Evolutionary conservation across 352 stramenopile species (phyloP).

Genomic region (Phytophthora colocasiae): DNA sequence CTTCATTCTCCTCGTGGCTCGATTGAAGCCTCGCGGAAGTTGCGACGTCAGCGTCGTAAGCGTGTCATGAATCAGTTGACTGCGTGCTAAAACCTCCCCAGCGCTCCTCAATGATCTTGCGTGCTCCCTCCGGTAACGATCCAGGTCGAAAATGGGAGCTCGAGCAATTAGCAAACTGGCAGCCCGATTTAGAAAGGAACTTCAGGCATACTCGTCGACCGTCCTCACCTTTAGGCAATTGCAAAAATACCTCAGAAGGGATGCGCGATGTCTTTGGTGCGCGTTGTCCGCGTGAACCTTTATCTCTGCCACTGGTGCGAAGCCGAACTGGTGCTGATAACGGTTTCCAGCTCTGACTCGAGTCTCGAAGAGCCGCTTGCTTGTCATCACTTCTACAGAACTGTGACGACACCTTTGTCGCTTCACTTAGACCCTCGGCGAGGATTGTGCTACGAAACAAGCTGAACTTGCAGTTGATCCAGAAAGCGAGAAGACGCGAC

Average conservation of each 20-base stretch:
- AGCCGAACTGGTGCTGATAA: neutral
- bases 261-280: neutral
- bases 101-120: neutral
- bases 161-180: slow-evolving; percentile 8
- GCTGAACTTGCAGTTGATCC: slow-evolving; percentile 24
- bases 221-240: neutral
- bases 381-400: slow-evolving; percentile 23
- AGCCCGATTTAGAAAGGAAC: slow-evolving; percentile 4
- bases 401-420: neutral
- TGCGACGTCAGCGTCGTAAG: too few species aligned
- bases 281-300: neutral
- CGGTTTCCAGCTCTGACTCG: neutral
- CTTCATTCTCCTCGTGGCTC: too few species aligned
- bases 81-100: slow-evolving; percentile 7
- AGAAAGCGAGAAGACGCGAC: slow-evolving; percentile 11
- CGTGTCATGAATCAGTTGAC: slow-evolving; percentile 10
- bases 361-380: slow-evolving; percentile 10
- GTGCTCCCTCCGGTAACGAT: slow-evolving; percentile 1
- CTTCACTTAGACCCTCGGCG: neutral
- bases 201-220: slow-evolving; percentile 14
- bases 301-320: neutral
- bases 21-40: too few species aligned
- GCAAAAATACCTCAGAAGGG: neutral
- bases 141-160: slow-evolving; percentile 13
- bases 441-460: slow-evolving; percentile 5